Evolutionary conservation across 2,329 filamentous ascomycete species (phyloP).

Genomic region (Dothidotthia symphoricarpi): DNA sequence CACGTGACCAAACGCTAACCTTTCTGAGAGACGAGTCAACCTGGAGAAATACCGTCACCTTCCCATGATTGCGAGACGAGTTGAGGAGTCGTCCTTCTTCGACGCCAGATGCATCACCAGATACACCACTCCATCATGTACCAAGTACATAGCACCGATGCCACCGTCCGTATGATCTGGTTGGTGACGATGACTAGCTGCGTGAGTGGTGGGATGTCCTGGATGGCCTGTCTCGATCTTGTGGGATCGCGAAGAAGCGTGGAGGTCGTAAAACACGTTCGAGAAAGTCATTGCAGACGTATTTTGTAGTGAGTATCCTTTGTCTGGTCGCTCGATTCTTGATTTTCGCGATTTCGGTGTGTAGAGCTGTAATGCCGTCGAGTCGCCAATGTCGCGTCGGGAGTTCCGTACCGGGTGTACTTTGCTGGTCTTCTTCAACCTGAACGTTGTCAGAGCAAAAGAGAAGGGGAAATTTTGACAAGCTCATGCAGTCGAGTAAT

Average conservation of each 20-base stretch:
- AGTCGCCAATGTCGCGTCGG: not conserved
- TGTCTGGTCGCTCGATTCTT: not conserved
- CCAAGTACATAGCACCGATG: no score
- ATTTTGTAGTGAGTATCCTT: not conserved
- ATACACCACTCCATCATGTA: constrained; percentile 3
- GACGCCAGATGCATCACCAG: not conserved
- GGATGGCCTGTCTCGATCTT: no score
- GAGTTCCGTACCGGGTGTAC: no score
- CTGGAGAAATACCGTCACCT: constrained; percentile 22
- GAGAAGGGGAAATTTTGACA: constrained; percentile 9
- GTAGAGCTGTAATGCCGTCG: no score
- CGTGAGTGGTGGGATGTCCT: no score
- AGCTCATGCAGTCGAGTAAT: constrained; percentile 12
- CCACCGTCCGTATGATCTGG: no score
- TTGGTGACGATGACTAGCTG: no score
- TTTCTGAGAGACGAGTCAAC: constrained; percentile 5
- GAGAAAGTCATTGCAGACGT: no score
- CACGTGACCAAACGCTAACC: constrained; percentile 32
- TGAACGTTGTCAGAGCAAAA: not conserved
- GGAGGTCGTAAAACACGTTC: no score
- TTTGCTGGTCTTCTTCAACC: not conserved
- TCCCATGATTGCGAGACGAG: not conserved
- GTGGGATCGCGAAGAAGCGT: no score
- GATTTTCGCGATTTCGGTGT: no score
- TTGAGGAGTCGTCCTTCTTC: not conserved